Evolutionary conservation across 1,284 basidiomycete species (phyloP).

Genomic region (Crepidotus sp.): DNA sequence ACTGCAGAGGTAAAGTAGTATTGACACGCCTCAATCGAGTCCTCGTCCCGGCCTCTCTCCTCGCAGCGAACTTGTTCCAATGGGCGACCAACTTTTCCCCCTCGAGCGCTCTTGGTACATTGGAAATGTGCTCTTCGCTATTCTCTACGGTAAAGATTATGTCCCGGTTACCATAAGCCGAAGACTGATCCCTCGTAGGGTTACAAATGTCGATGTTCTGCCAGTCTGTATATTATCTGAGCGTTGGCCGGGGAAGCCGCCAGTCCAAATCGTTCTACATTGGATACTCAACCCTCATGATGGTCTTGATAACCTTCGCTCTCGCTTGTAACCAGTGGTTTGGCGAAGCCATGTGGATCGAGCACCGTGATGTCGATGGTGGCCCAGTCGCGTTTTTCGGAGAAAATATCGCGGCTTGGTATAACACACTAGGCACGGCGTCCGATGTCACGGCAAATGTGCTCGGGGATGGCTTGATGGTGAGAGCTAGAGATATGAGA

Average conservation of each 20-base stretch:
- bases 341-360: constrained; percentile 3
- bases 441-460: constrained; percentile 12
- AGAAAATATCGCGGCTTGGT: constrained; percentile 11
- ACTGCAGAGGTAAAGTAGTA: not conserved
- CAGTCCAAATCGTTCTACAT: constrained; percentile 11
- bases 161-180: not conserved
- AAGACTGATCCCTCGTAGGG: not conserved
- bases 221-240: constrained; percentile 12
- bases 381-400: constrained; percentile 1
- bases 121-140: constrained; percentile 10
- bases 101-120: constrained; percentile 15
- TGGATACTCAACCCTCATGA: constrained; percentile 4
- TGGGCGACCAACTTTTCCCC: constrained; percentile 14
- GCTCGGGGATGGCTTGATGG: constrained; percentile 12
- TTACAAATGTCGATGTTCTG: constrained; percentile 13
- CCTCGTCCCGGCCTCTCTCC: not conserved
- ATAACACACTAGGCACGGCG: constrained; percentile 11
- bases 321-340: constrained; percentile 7
- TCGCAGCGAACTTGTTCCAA: not conserved
- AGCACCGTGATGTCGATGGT: constrained; percentile 7
- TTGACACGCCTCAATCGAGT: not conserved
- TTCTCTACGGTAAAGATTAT: not conserved
- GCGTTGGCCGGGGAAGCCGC: not conserved
- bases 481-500: not conserved
- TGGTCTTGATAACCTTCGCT: constrained; percentile 10